Evolutionary conservation across 2,329 filamentous ascomycete genomes (phyloP), one percentile per base, ranked within the genome.

Genomic region (Hymenoscyphus repandus): DNA sequence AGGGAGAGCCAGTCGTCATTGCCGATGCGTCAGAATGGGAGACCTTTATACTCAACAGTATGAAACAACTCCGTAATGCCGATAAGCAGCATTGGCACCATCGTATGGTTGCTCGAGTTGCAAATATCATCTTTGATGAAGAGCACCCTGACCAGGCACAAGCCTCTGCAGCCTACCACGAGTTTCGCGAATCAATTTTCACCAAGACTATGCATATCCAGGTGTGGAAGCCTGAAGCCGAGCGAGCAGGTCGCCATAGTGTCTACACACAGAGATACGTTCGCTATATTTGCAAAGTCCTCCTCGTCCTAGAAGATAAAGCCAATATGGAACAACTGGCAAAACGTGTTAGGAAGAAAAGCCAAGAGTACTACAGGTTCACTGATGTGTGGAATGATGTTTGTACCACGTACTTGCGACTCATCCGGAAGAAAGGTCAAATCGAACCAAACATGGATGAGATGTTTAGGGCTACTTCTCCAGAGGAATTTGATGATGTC

Each of bases 31-130:
- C 77, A 17, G 74, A 76, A 9, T 87, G 83, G 83, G 74, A 79
- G 43, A 60, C 71, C 4, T 86, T 82, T 60, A 73, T 86, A 39
- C 67, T 85, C 12, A 71, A 74, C 37, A 68, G 52, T 27, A 49
- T 68, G 30, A 58, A 60, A 17, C 56, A 62, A 36, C 55, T 66
- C 15, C 57, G 61, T 32, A 59, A 53, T 44, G 79, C 80, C 2
- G 85, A 89, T 64, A 88, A 88, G 64, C 78, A 82, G 2, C 83
- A 85, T 57, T 89, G 85, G 85, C 85, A 89, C 64, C 85, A 89
- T 65, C 78, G 85, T 13, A 86, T 89, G 74, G 80, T 82, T 46
- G 74, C 75, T 47, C 76, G 83, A 54, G 75, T 76, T 51, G 83
- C 82, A 5, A 77, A 78, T 57, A 74, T 85, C 37, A 70, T 85